phyloP scores from a whole-genome alignment of 345 rosid genomes.

The Populus deltoides region DNA sequence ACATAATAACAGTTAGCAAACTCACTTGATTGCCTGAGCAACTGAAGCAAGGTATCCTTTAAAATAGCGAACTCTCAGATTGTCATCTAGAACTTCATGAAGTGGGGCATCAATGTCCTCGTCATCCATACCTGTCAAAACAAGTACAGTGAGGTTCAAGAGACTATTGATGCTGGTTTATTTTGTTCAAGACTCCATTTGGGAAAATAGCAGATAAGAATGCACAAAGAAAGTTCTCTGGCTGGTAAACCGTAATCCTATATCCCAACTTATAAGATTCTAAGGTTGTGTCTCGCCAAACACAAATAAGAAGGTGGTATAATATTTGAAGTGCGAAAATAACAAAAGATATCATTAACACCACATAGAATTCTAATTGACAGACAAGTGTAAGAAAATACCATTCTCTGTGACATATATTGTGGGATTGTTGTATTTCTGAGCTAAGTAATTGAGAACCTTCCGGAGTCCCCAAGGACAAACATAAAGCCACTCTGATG shows the following conservation, averaged over 20 bases:
- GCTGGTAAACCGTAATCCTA: not conserved
- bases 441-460: constrained; percentile 59
- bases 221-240: not conserved
- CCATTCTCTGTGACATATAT: constrained; percentile 83
- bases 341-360: not conserved
- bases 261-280: not conserved
- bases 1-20: not conserved
- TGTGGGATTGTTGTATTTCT: constrained; percentile 58
- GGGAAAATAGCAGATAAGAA: not conserved
- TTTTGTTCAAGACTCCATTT: not conserved
- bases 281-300: too few relatives aligned
- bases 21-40: constrained; percentile 70
- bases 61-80: constrained; percentile 60
- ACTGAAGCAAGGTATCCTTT: constrained; percentile 72
- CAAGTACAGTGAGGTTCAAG: not conserved
- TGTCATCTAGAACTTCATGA: constrained; percentile 80
- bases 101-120: constrained; percentile 63
- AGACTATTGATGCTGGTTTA: not conserved
- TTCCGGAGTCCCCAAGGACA: constrained; percentile 92
- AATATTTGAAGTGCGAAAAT: too few relatives aligned
- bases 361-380: not conserved
- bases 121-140: constrained; percentile 82
- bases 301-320: too few relatives aligned
- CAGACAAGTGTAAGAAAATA: constrained; percentile 20
- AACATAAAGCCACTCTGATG: constrained; percentile 83